These are phyloP conservation scores for Aspergillus quadrilineatus DNA, from an alignment of 2,329 filamentous ascomycete genomes.

Conservation along the genomic window DNA sequence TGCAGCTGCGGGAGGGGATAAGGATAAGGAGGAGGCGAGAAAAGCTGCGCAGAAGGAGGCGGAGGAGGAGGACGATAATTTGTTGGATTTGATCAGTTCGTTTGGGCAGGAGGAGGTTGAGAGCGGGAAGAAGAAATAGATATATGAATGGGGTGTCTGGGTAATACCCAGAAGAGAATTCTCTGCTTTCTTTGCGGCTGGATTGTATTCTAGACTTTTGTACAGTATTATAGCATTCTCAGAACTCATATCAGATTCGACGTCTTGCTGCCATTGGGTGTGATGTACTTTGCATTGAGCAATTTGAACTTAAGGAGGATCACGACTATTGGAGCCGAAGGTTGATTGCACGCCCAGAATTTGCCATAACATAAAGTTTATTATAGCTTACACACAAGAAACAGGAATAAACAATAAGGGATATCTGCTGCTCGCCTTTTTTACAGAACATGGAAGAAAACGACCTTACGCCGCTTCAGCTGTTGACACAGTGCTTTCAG, in stretches of 20 bases:
- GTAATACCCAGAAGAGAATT: background rate
- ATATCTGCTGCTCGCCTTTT: constrained; percentile 17
- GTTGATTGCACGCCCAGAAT: constrained; percentile 13
- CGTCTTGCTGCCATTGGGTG: background rate
- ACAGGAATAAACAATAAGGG: constrained; percentile 4
- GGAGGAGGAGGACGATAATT: constrained; percentile 52
- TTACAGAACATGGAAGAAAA: constrained; percentile 16
- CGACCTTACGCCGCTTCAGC: constrained; percentile 21
- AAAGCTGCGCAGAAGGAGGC: constrained; percentile 42
- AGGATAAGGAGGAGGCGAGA: constrained; percentile 28
- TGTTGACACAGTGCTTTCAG: constrained; percentile 13
- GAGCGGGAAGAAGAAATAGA: constrained; percentile 38
- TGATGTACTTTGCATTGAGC: background rate
- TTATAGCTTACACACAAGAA: constrained; percentile 14
- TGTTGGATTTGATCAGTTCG: constrained; percentile 58
- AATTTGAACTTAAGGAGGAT: background rate
- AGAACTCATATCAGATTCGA: background rate
- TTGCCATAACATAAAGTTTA: constrained; percentile 16
- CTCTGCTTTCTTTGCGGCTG: constrained; percentile 4
- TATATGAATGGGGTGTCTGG: constrained; percentile 14
- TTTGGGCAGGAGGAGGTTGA: constrained; percentile 45
- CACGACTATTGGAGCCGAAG: background rate
- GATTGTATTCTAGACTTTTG: constrained; percentile 20
- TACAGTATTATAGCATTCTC: constrained; percentile 13
- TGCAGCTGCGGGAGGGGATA: constrained; percentile 18